Evolutionary conservation across 306 rosid genomes (phyloP).

Genomic region (Citrullus colocynthis): DNA sequence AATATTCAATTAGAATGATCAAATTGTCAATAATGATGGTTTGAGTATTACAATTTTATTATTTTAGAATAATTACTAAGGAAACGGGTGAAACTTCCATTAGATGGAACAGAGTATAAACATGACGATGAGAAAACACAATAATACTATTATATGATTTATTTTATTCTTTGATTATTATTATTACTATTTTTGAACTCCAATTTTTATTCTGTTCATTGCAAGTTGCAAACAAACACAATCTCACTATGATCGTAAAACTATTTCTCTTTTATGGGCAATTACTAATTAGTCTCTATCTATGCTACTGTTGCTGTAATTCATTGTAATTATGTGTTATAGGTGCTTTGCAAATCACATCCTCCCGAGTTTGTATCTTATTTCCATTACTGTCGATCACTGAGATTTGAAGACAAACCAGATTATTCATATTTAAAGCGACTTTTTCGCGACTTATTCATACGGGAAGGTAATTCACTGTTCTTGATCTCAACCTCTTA

Average conservation of each 20-base stretch:
- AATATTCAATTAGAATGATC: neutral
- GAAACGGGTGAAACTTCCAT: neutral
- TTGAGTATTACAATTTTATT: neutral
- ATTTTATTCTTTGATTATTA: neutral
- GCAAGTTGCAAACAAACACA: neutral
- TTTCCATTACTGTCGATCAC: slow-evolving; percentile 90
- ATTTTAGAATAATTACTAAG: neutral
- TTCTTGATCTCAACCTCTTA: neutral
- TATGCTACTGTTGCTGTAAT: slow-evolving; percentile 21
- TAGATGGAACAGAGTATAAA: neutral
- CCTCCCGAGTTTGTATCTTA: slow-evolving; percentile 93
- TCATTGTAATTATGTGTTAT: slow-evolving; percentile 21
- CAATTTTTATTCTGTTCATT: neutral
- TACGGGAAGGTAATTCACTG: slow-evolving; percentile 66
- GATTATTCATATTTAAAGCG: slow-evolving; percentile 96
- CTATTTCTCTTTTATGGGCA: neutral
- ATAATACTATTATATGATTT: neutral
- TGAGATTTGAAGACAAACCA: slow-evolving; percentile 98
- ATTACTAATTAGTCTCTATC: neutral
- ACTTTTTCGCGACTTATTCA: slow-evolving; percentile 86
- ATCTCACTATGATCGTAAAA: neutral
- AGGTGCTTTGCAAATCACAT: slow-evolving; percentile 86
- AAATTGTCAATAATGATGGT: neutral
- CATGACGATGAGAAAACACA: neutral
- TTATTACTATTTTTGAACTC: neutral